phyloP scores from a whole-genome alignment of 768 basidiomycete species.

The Auricularia auricula-judae region DNA sequence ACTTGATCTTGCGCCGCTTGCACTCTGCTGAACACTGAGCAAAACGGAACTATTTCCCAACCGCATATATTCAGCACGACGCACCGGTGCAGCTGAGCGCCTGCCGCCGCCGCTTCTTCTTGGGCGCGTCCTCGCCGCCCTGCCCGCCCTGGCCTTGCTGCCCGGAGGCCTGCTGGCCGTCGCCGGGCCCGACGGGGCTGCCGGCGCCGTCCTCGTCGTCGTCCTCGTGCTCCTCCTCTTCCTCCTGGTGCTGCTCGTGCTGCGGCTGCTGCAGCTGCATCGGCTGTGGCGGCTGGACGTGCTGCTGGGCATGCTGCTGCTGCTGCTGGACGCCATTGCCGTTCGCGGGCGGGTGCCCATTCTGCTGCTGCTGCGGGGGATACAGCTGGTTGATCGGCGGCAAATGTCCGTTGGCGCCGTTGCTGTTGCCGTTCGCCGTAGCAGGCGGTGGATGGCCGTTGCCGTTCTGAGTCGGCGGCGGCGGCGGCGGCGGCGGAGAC shows the following conservation, averaged over 20 bases:
- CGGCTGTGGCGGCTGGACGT: neutral
- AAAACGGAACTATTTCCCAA: neutral
- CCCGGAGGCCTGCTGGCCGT: neutral
- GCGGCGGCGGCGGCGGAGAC: too few relatives aligned
- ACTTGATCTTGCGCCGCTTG: slow-evolving; percentile 80
- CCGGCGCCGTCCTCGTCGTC: neutral
- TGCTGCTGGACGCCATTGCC: too few relatives aligned
- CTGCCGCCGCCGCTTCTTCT: slow-evolving; percentile 75
- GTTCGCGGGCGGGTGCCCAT: too few relatives aligned
- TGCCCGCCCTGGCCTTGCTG: neutral
- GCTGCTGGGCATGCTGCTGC: too few relatives aligned
- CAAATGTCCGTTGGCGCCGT: too few relatives aligned
- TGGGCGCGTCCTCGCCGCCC: slow-evolving; percentile 33
- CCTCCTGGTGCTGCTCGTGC: neutral
- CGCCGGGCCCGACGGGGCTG: neutral
- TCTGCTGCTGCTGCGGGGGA: too few relatives aligned
- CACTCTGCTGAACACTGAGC: slow-evolving; percentile 41
- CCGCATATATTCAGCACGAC: slow-evolving; percentile 15
- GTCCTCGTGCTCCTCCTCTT: neutral
- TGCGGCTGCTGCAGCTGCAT: neutral
- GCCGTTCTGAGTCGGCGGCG: too few relatives aligned
- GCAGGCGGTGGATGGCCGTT: too few relatives aligned
- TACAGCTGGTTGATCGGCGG: too few relatives aligned
- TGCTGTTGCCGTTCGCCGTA: too few relatives aligned
- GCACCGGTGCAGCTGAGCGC: slow-evolving; percentile 77